phyloP scores from a whole-genome alignment of 305 asterid genomes.

The Solanum hybrid region DNA sequence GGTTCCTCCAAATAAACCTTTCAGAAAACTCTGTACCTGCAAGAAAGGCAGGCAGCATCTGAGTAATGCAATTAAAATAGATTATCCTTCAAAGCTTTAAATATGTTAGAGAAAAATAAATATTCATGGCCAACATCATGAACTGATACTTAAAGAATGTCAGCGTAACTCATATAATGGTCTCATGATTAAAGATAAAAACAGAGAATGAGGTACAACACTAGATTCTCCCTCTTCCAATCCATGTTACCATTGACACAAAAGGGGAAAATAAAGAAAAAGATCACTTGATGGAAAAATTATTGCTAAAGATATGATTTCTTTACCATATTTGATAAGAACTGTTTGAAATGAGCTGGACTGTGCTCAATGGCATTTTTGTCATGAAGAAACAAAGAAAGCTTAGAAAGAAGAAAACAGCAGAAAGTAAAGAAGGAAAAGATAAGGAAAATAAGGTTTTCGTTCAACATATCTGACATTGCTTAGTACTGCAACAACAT shows the following conservation, averaged over 20 bases:
- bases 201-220: background rate
- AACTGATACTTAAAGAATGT: background rate
- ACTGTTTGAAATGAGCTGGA: background rate
- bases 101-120: background rate
- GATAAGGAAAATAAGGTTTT: background rate
- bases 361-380: background rate
- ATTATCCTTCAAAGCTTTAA: background rate
- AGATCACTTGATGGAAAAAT: background rate
- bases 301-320: background rate
- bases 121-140: background rate
- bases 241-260: background rate
- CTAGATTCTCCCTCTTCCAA: background rate
- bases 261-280: background rate
- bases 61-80: background rate
- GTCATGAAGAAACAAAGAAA: background rate
- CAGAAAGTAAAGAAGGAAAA: background rate
- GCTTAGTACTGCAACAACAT: background rate
- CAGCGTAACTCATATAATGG: background rate
- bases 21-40: slow-evolving; percentile 60
- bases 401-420: background rate
- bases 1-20: slow-evolving; percentile 73
- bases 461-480: background rate
- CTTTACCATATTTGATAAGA: background rate
- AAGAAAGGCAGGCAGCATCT: slow-evolving; percentile 19
- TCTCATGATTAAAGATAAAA: background rate